These are phyloP conservation scores for Funneliformis geosporum DNA, from an alignment of 192 early-diverging fungal species.

Conservation along the genomic window DNA sequence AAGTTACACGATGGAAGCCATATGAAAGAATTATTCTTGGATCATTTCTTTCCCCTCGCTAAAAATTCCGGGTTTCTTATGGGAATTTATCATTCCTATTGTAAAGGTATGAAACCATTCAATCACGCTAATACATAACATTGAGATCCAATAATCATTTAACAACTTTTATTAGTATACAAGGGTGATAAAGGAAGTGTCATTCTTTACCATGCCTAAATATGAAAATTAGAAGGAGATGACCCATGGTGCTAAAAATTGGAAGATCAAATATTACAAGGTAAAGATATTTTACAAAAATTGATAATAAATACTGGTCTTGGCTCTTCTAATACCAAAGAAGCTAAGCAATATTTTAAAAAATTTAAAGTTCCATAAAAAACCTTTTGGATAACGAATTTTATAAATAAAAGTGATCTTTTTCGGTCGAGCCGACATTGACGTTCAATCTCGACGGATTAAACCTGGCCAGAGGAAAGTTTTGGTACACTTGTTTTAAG, in stretches of 20 bases:
- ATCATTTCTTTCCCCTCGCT: slow-evolving; percentile 91
- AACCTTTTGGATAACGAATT: slow-evolving; percentile 84
- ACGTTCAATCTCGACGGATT: slow-evolving; percentile 97
- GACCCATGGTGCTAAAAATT: slow-evolving; percentile 73
- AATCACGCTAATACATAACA: too few relatives aligned
- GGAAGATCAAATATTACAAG: slow-evolving; percentile 95
- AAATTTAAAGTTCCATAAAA: slow-evolving; percentile 75
- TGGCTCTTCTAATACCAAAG: slow-evolving; percentile 80
- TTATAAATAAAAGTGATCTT: slow-evolving; percentile 96
- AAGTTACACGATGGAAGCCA: slow-evolving; percentile 95
- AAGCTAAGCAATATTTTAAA: slow-evolving; percentile 93
- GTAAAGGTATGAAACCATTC: slow-evolving; percentile 33
- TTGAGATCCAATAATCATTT: too few relatives aligned
- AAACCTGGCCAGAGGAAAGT: slow-evolving; percentile 98
- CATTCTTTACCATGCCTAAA: slow-evolving; percentile 93
- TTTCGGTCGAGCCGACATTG: slow-evolving; percentile 93
- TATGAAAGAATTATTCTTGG: slow-evolving; percentile 95
- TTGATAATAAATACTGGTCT: slow-evolving; percentile 64
- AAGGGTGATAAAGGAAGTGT: slow-evolving; percentile 30
- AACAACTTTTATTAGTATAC: not conserved
- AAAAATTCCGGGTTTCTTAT: slow-evolving; percentile 85
- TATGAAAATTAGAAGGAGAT: slow-evolving; percentile 81
- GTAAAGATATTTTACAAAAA: too few relatives aligned
- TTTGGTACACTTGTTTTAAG: slow-evolving; percentile 85
- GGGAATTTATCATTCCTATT: slow-evolving; percentile 94